phyloP scores from a whole-genome alignment of 108 stramenopile genomes.

The Chaetoceros tenuissimus region DNA sequence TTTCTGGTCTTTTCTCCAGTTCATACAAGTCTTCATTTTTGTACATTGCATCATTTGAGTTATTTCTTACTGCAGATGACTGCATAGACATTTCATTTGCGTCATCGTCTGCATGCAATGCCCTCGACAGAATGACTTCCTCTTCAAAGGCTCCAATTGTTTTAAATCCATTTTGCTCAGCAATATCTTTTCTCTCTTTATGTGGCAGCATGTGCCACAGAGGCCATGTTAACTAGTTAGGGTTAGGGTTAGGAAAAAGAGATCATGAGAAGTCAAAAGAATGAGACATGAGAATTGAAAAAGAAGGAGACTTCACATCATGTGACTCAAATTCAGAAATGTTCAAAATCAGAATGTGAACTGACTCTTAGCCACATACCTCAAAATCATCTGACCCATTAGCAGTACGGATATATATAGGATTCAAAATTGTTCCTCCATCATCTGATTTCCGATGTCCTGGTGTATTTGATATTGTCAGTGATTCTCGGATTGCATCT shows the following conservation, averaged over 20 bases:
- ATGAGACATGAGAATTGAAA: no score
- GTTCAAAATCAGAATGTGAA: no score
- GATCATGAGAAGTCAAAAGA: no score
- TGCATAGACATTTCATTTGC: not conserved
- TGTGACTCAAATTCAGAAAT: no score
- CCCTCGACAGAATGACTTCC: conserved; percentile 45
- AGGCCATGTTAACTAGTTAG: conserved; percentile 71
- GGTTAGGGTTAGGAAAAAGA: no score
- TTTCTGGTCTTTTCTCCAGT: no score
- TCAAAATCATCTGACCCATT: not conserved
- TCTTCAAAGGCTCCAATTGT: conserved; percentile 83
- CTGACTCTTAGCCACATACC: no score
- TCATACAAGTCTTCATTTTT: not conserved
- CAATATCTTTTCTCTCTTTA: conserved; percentile 56
- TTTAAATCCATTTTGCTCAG: conserved; percentile 57
- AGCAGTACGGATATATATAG: not conserved
- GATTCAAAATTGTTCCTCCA: not conserved
- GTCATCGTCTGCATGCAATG: conserved; percentile 21
- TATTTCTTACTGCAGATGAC: not conserved
- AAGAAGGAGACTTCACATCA: no score
- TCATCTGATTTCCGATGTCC: not conserved
- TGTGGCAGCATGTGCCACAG: conserved; percentile 78
- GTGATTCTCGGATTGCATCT: no score
- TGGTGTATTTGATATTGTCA: no score
- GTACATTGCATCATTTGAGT: not conserved